phyloP scores from a whole-genome alignment of 2,329 filamentous ascomycete species.

The Emericellopsis atlantica region DNA sequence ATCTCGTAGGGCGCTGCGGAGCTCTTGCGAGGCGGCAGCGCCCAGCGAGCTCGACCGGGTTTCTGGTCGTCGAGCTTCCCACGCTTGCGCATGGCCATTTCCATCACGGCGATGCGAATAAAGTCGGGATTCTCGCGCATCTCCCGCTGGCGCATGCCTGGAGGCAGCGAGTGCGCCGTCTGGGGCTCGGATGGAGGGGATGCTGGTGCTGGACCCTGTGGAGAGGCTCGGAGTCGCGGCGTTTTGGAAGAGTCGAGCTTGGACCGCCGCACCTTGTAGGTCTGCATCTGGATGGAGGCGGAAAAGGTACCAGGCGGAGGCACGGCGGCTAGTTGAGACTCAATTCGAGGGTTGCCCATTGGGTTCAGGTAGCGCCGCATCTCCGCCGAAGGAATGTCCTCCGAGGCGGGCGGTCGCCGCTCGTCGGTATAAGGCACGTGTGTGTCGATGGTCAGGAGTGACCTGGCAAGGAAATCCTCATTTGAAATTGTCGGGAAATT shows the following conservation, averaged over 20 bases:
- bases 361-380: conserved; percentile 58
- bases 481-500: conserved; percentile 52
- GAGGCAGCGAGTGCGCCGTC: conserved; percentile 8
- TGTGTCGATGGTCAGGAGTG: conserved; percentile 55
- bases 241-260: conserved; percentile 18
- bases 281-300: conserved; percentile 61
- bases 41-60: conserved; percentile 55
- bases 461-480: conserved; percentile 55
- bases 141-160: conserved; percentile 47
- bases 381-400: conserved; percentile 53
- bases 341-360: conserved; percentile 28
- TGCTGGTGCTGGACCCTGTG: conserved; percentile 16
- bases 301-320: conserved; percentile 33
- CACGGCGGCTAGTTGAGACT: conserved; percentile 13
- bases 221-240: not conserved
- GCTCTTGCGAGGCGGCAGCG: conserved; percentile 48
- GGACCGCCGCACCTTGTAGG: conserved; percentile 47
- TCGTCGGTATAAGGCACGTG: conserved; percentile 56
- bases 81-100: conserved; percentile 56
- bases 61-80: conserved; percentile 55
- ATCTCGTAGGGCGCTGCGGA: conserved; percentile 3
- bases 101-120: conserved; percentile 58
- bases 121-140: conserved; percentile 60
- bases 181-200: conserved; percentile 7
- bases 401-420: conserved; percentile 47